Evolutionary conservation across 495 filamentous ascomycete genomes (phyloP).

Genomic region (Aspergillus kassunensis): DNA sequence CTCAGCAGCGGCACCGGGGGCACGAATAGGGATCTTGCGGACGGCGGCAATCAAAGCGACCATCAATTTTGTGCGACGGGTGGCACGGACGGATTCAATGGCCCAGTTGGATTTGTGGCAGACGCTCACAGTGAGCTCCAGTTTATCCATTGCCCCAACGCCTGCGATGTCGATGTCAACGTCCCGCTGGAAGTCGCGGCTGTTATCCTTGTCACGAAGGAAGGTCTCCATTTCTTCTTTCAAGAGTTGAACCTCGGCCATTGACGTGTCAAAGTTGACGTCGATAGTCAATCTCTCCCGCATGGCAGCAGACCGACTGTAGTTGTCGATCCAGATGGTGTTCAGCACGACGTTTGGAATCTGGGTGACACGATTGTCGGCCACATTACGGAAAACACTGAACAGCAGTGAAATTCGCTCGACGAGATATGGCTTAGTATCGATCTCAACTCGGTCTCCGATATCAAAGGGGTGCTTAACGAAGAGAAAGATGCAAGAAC

Average conservation of each 20-base stretch:
- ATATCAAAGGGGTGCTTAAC: constrained; percentile 96
- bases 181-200: constrained; percentile 85
- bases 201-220: constrained; percentile 80
- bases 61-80: constrained; percentile 92
- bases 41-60: constrained; percentile 85
- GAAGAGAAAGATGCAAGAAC: constrained; percentile 96
- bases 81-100: constrained; percentile 77
- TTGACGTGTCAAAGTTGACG: constrained; percentile 77
- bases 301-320: constrained; percentile 87
- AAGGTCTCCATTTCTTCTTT: constrained; percentile 79
- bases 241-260: constrained; percentile 81
- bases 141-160: constrained; percentile 82
- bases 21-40: constrained; percentile 78
- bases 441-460: constrained; percentile 87
- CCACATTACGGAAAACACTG: constrained; percentile 84
- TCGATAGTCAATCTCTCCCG: constrained; percentile 75
- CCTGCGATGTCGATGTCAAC: constrained; percentile 72
- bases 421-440: constrained; percentile 65
- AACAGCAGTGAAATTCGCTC: constrained; percentile 93
- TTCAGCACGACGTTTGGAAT: constrained; percentile 90
- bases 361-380: constrained; percentile 79
- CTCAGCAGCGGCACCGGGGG: constrained; percentile 13
- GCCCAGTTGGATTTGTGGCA: constrained; percentile 96
- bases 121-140: constrained; percentile 77
- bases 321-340: constrained; percentile 87